These are phyloP conservation scores for Gossypium ekmanianum DNA, from an alignment of 345 rosid genomes.

Conservation along the genomic window DNA sequence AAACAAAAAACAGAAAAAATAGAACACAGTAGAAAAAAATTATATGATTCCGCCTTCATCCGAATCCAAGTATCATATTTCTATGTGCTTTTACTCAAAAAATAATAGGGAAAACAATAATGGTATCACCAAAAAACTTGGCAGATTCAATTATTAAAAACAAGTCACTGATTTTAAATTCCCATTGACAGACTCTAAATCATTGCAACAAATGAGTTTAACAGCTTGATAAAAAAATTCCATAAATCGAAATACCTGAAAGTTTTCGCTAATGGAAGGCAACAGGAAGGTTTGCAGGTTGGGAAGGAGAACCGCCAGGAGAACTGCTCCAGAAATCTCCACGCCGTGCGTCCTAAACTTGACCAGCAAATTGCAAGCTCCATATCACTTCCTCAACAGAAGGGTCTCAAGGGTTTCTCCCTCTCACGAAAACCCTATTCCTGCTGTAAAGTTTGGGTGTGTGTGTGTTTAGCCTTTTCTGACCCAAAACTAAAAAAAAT, in stretches of 20 bases:
- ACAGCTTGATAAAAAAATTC: neutral
- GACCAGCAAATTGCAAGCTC: slow-evolving; percentile 93
- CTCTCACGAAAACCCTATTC: too few relatives aligned
- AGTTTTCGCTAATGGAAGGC: slow-evolving; percentile 21
- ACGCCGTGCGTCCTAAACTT: slow-evolving; percentile 64
- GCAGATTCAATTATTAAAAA: neutral
- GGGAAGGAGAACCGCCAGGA: slow-evolving; percentile 34
- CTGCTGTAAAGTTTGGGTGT: too few relatives aligned
- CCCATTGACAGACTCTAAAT: neutral
- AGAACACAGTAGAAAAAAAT: too few relatives aligned
- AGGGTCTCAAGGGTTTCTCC: slow-evolving; percentile 23
- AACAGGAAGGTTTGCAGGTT: slow-evolving; percentile 21
- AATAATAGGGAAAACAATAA: neutral
- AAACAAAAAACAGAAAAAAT: too few relatives aligned
- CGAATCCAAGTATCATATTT: too few relatives aligned
- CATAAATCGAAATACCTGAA: slow-evolving; percentile 15
- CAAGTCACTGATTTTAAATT: neutral
- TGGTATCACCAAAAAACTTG: neutral
- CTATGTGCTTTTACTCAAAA: too few relatives aligned
- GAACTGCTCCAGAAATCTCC: slow-evolving; percentile 64
- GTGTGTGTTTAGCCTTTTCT: too few relatives aligned
- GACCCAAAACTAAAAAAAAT: too few relatives aligned
- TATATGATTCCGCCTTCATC: too few relatives aligned
- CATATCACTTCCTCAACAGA: slow-evolving; percentile 85
- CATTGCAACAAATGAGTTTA: neutral